Base-by-base conservation (phyloP, 305 asterid species). In the Ajuga reptans region DNA sequence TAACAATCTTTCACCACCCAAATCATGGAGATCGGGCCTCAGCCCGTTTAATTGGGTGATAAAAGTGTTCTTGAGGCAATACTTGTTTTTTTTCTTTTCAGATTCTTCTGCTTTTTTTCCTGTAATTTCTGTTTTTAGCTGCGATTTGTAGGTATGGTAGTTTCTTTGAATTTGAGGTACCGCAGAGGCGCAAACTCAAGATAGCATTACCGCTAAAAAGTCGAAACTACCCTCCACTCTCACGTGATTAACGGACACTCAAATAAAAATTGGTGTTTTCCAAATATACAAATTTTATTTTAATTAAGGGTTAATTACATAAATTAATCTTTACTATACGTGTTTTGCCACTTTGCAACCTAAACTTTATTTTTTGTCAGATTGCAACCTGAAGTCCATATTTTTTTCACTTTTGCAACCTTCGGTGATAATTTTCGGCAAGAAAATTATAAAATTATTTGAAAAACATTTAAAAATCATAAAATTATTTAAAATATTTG, bases 141-240 rank as follows among this genome's bases (percentile, higher is more conserved):
- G 42, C 0, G 16, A 14, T 31, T 46, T 46, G 45, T 3, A 46
- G 11, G 3, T 61, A 15, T 12, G 43, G 9, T 9, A 34, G 67
- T 75, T 53, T 41, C 46, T 37, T 58, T 36, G 15, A 11, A 50
- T 50, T 29, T 55, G 21, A 18, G 21, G 65, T 41, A 10, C 37
- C 5, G 7, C 42, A 54, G n/a, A n/a, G n/a, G n/a, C n/a, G n/a
- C n/a, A n/a, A n/a, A 45, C 15, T 45, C 5, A n/a, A 39, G 11
- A 10, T 1, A 6, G 9, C 49, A 15, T 10, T 7, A 18, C 10
- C 4, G 11, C 1, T 10, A 10, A 24, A 67, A 58, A 10, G 71
- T 31, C 79, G 29, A 43, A 52, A 68, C 12, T 68, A 8, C 79
- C 79, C 73, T 66, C 5, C 24, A 18, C 51, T 58, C 31, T 60